Conservation (phyloP, 2,329 filamentous ascomycete species). For the Geosmithia putterillii region DNA sequence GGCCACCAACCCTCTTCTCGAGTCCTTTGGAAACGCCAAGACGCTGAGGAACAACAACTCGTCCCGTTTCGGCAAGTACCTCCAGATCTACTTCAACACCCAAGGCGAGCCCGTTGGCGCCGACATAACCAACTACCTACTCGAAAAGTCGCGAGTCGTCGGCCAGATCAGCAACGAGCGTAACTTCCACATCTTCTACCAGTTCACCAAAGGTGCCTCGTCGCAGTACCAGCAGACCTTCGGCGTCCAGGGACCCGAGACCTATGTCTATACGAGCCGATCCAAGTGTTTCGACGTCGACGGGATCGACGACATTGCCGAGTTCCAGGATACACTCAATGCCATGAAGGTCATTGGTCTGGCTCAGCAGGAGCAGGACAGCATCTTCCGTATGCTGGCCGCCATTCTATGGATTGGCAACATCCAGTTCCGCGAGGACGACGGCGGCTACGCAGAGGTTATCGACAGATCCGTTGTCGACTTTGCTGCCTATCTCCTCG, state of each 20-base stretch:
- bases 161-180: slow-evolving; percentile 91
- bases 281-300: slow-evolving; percentile 93
- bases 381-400: slow-evolving; percentile 91
- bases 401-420: slow-evolving; percentile 92
- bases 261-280: slow-evolving; percentile 85
- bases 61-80: slow-evolving; percentile 94
- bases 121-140: slow-evolving; percentile 94
- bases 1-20: slow-evolving; percentile 90
- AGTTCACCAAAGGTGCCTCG: slow-evolving; percentile 93
- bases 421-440: slow-evolving; percentile 79
- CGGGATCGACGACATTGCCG: slow-evolving; percentile 82
- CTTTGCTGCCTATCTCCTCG: slow-evolving; percentile 86
- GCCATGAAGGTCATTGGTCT: slow-evolving; percentile 94
- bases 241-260: slow-evolving; percentile 82
- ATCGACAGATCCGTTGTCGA: slow-evolving; percentile 84
- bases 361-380: slow-evolving; percentile 77
- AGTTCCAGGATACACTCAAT: slow-evolving; percentile 81
- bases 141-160: slow-evolving; percentile 91
- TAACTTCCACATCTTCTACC: slow-evolving; percentile 99
- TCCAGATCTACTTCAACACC: slow-evolving; percentile 91
- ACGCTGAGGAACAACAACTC: slow-evolving; percentile 98
- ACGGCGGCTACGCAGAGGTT: slow-evolving; percentile 78
- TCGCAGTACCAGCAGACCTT: slow-evolving; percentile 76
- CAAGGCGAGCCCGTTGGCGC: slow-evolving; percentile 89
- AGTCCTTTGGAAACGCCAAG: slow-evolving; percentile 98